Conservation (phyloP, 2,329 filamentous ascomycete genomes). For the Penicillium sp. region DNA sequence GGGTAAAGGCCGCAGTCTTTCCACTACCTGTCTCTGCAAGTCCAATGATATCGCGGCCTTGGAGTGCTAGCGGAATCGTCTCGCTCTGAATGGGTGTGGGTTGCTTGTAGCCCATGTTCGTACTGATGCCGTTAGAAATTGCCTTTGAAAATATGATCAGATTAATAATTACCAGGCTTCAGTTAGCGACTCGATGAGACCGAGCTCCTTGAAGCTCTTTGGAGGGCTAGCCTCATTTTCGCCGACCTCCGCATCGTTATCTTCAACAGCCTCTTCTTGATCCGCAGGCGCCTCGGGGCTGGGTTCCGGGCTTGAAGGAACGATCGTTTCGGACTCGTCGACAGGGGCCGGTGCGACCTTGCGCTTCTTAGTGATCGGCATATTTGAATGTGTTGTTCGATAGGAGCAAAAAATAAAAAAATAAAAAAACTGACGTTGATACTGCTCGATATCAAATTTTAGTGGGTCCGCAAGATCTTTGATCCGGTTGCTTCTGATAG, state of each 20-base stretch:
- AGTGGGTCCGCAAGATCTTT: slow-evolving; percentile 40
- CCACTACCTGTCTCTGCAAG: slow-evolving; percentile 93
- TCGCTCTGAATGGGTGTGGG: slow-evolving; percentile 89
- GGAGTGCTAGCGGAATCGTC: slow-evolving; percentile 77
- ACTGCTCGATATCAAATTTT: slow-evolving; percentile 26
- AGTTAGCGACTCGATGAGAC: slow-evolving; percentile 82
- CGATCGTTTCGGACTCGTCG: slow-evolving; percentile 15
- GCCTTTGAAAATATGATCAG: background rate
- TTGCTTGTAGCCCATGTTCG: slow-evolving; percentile 74
- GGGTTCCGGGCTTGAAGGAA: slow-evolving; percentile 23
- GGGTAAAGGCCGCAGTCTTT: slow-evolving; percentile 92
- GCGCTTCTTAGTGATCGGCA: slow-evolving; percentile 45
- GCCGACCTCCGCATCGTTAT: slow-evolving; percentile 2
- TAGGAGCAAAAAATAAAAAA: slow-evolving; percentile 9
- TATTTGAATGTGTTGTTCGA: slow-evolving; percentile 20
- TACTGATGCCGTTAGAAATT: slow-evolving; percentile 27
- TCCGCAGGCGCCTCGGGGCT: slow-evolving; percentile 10
- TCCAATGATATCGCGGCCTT: slow-evolving; percentile 85
- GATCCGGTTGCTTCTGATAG: slow-evolving; percentile 38
- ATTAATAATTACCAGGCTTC: slow-evolving; percentile 71
- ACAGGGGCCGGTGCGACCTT: slow-evolving; percentile 36
- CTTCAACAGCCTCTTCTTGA: slow-evolving; percentile 11
- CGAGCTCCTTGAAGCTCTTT: slow-evolving; percentile 60
- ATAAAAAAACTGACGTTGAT: slow-evolving; percentile 1
- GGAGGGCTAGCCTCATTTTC: slow-evolving; percentile 13